A percentile compares a stretch with the other conserved stretches of the same genome.
Evolutionary conservation across 345 rosid genomes (phyloP).

Genomic region (sweet orange (Citrus sinensis)): DNA sequence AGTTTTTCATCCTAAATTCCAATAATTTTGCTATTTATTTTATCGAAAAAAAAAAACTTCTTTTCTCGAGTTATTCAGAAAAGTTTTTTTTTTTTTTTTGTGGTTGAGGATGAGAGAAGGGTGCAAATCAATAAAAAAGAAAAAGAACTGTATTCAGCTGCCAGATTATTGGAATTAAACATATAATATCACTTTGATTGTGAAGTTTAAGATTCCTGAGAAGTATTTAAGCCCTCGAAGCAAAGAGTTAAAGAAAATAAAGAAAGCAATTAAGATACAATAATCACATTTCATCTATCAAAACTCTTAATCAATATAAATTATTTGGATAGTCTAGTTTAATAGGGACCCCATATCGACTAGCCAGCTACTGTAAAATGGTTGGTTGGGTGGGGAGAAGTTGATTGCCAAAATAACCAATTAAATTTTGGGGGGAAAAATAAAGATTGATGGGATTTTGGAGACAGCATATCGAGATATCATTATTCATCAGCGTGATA

Average conservation of each 20-base stretch:
- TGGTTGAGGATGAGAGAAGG: background rate
- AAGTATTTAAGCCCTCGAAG: constrained; percentile 17
- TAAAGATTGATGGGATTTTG: constrained; percentile 25
- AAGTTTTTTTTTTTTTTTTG: background rate
- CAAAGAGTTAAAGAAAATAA: constrained; percentile 16
- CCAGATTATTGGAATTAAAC: background rate
- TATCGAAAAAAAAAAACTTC: background rate
- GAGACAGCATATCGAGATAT: constrained; percentile 23
- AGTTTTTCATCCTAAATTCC: constrained; percentile 6
- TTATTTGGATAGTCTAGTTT: background rate
- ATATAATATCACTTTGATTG: constrained; percentile 15
- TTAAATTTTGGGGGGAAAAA: background rate
- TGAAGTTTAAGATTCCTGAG: constrained; percentile 22
- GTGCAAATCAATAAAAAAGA: background rate
- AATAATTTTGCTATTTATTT: background rate
- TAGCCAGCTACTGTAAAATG: background rate
- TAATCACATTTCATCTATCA: background rate
- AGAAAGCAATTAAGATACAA: background rate
- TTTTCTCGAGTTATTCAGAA: background rate
- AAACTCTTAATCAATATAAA: background rate
- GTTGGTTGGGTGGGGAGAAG: background rate
- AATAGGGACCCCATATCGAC: background rate
- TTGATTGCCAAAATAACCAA: background rate
- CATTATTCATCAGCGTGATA: background rate
- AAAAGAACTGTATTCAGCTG: background rate